Evolutionary conservation across 2,329 filamentous ascomycete species (phyloP).

Genomic region (Zasmidium angulare): DNA sequence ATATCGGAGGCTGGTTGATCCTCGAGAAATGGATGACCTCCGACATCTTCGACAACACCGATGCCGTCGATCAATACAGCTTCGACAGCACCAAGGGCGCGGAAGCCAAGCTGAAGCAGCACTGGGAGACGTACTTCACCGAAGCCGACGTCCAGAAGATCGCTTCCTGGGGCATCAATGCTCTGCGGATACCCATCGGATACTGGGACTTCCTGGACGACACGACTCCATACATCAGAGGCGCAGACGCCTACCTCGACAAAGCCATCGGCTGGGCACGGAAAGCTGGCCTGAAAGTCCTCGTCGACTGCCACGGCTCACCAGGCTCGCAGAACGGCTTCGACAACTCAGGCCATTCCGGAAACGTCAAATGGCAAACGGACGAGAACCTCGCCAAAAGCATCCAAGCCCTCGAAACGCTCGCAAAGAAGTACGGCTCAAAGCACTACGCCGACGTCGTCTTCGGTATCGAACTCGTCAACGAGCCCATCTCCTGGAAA

Average conservation of each 20-base stretch:
- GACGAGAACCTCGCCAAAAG: slow-evolving; percentile 36
- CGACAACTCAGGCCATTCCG: slow-evolving; percentile 33
- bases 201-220: slow-evolving; percentile 53
- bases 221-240: slow-evolving; percentile 45
- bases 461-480: slow-evolving; percentile 45
- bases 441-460: slow-evolving; percentile 43
- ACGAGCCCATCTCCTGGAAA: slow-evolving; percentile 42
- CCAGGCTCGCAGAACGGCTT: slow-evolving; percentile 55
- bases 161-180: slow-evolving; percentile 37
- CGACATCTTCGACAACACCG: slow-evolving; percentile 36
- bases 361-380: slow-evolving; percentile 31
- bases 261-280: slow-evolving; percentile 51
- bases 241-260: slow-evolving; percentile 49
- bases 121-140: slow-evolving; percentile 41
- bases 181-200: slow-evolving; percentile 52
- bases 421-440: slow-evolving; percentile 43
- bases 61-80: slow-evolving; percentile 39
- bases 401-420: slow-evolving; percentile 38
- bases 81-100: slow-evolving; percentile 38
- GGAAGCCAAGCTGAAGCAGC: slow-evolving; percentile 28
- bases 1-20: slow-evolving; percentile 40
- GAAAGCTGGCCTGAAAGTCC: slow-evolving; percentile 45
- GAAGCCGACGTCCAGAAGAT: slow-evolving; percentile 43
- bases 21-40: slow-evolving; percentile 40
- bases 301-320: slow-evolving; percentile 53